Evolutionary conservation across 2,329 filamentous ascomycete species (phyloP).

Genomic region (Hymenoscyphus salicellus): DNA sequence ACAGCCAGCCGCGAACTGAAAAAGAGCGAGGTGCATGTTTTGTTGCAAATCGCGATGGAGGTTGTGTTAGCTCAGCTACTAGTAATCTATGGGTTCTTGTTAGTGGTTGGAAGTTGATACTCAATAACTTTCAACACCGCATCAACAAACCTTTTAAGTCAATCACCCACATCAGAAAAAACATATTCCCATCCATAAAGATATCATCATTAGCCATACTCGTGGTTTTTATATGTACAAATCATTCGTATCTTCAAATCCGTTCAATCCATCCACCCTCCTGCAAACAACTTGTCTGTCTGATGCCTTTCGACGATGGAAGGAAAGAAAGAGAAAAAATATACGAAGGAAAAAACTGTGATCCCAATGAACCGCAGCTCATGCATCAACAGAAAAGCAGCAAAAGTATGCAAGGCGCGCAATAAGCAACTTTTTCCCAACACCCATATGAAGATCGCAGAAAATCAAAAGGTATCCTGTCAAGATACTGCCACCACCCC

Average conservation of each 20-base stretch:
- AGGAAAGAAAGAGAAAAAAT: background rate
- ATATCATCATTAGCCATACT: background rate
- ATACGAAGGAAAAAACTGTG: background rate
- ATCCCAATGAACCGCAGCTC: slow-evolving; percentile 6
- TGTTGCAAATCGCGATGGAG: no score
- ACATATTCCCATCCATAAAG: background rate
- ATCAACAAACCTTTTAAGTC: no score
- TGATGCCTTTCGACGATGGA: background rate
- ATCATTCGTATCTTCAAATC: background rate
- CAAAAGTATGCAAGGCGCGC: slow-evolving; percentile 11
- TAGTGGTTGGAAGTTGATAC: no score
- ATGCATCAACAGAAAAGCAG: slow-evolving; percentile 4
- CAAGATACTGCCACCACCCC: background rate
- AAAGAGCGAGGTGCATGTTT: no score
- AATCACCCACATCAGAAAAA: no score
- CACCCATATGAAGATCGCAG: slow-evolving; percentile 11
- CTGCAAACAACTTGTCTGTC: background rate
- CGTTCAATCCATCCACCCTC: background rate
- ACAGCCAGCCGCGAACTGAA: no score
- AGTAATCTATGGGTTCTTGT: no score
- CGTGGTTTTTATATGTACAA: background rate
- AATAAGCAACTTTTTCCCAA: slow-evolving; percentile 20
- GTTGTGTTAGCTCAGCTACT: no score
- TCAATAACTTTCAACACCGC: no score
- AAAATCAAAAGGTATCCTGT: slow-evolving; percentile 1